A percentile compares a stretch with the other conserved stretches of the same genome.
phyloP scores from a whole-genome alignment of 768 basidiomycete species.

The Phylloporus rhodoxanthus region DNA sequence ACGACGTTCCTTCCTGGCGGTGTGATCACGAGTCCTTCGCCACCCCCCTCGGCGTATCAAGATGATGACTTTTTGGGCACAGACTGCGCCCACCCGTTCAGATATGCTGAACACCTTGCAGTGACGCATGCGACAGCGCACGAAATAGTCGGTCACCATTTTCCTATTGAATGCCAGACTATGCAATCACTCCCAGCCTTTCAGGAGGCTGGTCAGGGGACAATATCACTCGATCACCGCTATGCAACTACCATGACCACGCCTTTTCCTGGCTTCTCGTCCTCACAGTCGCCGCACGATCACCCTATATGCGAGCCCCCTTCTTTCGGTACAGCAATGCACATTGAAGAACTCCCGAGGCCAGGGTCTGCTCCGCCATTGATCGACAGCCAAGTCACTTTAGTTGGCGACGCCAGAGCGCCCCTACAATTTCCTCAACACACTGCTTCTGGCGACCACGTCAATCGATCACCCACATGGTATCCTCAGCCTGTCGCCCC shows the following conservation, averaged over 20 bases:
- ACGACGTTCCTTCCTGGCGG: constrained; percentile 11
- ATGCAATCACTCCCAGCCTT: constrained; percentile 16
- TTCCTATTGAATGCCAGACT: constrained; percentile 14
- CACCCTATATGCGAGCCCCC: constrained; percentile 20
- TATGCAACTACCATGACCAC: constrained; percentile 20
- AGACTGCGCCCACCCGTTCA: constrained; percentile 13
- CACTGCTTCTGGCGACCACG: constrained; percentile 10
- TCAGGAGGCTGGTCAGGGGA: constrained; percentile 13
- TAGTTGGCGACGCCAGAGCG: constrained; percentile 25
- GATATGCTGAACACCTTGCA: constrained; percentile 10
- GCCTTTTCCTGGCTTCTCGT: constrained; percentile 27
- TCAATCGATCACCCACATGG: constrained; percentile 18
- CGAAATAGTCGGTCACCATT: constrained; percentile 7
- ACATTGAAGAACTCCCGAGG: constrained; percentile 18
- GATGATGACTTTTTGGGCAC: constrained; percentile 17
- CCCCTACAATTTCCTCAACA: constrained; percentile 15
- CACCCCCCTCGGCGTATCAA: constrained; percentile 20
- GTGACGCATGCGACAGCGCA: constrained; percentile 14
- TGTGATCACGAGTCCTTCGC: constrained; percentile 17
- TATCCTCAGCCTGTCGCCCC: constrained; percentile 14
- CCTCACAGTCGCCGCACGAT: constrained; percentile 29
- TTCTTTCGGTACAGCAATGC: constrained; percentile 26
- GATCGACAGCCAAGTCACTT: constrained; percentile 26
- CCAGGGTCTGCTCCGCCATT: constrained; percentile 28
- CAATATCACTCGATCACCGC: constrained; percentile 22